A percentile compares a stretch with the other conserved stretches of the same genome.
Evolutionary conservation across 305 asterid genomes (phyloP).

Genomic region (Stenogyne calaminthoides): DNA sequence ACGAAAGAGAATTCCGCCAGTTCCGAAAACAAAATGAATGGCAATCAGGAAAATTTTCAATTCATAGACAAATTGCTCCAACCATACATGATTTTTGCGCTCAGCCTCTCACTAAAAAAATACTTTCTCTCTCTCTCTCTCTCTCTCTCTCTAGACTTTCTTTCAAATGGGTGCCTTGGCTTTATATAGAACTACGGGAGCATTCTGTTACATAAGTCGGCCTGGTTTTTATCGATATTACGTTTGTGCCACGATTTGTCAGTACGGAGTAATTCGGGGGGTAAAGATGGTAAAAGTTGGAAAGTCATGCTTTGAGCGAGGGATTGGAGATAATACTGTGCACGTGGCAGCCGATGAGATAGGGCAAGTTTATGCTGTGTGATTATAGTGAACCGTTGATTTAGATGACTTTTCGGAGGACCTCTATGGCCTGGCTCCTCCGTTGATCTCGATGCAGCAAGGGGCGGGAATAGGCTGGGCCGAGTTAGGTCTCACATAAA

Average conservation of each 20-base stretch:
- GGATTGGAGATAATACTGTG: slow-evolving; percentile 20
- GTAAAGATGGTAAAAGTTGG: slow-evolving; percentile 31
- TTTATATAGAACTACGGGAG: slow-evolving; percentile 46
- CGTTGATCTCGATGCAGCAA: slow-evolving; percentile 1
- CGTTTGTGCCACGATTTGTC: slow-evolving; percentile 46
- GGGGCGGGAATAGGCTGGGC: too few species aligned
- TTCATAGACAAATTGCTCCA: slow-evolving; percentile 13
- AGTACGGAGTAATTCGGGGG: slow-evolving; percentile 32
- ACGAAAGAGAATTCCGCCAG: slow-evolving; percentile 21
- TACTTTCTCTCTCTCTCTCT: background rate
- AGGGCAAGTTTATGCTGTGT: slow-evolving; percentile 10
- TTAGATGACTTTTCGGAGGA: background rate
- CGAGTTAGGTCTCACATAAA: too few species aligned
- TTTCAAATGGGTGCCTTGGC: slow-evolving; percentile 31
- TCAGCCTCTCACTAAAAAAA: slow-evolving; percentile 34
- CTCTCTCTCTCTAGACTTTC: slow-evolving; percentile 34
- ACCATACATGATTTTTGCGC: slow-evolving; percentile 34
- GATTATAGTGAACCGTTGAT: slow-evolving; percentile 26
- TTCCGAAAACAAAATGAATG: slow-evolving; percentile 18
- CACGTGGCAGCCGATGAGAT: slow-evolving; percentile 25
- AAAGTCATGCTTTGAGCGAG: slow-evolving; percentile 41
- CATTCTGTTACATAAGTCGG: slow-evolving; percentile 25
- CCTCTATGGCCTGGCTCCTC: background rate
- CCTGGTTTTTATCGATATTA: slow-evolving; percentile 34
- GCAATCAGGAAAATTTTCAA: background rate